Percentiles rank a stretch among this genome's conserved stretches.
These are phyloP conservation scores for Malus sieversii DNA, from an alignment of 306 rosid genomes.

Conservation along the genomic window DNA sequence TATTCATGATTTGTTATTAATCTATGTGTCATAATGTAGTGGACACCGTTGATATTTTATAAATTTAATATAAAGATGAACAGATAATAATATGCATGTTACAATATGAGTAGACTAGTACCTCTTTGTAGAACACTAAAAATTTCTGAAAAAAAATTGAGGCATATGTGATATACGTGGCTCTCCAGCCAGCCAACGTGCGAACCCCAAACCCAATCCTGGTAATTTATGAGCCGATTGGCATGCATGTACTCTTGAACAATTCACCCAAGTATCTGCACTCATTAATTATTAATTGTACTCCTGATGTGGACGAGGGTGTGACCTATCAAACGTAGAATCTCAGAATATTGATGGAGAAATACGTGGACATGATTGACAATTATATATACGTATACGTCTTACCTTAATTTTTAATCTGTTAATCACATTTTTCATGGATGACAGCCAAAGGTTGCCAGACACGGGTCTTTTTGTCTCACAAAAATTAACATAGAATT, in stretches of 20 bases:
- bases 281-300: neutral
- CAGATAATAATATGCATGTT: too few relatives aligned
- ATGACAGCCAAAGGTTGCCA: slow-evolving; percentile 14
- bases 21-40: too few relatives aligned
- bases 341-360: neutral
- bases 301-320: neutral
- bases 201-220: neutral
- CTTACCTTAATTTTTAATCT: too few relatives aligned
- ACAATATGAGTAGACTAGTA: too few relatives aligned
- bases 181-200: neutral
- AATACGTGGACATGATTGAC: neutral
- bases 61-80: too few relatives aligned
- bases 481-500: neutral
- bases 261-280: neutral
- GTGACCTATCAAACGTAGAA: neutral
- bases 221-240: neutral
- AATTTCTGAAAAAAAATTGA: neutral
- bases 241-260: neutral
- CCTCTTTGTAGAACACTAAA: too few relatives aligned
- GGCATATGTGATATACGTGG: neutral
- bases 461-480: slow-evolving; percentile 14
- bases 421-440: neutral
- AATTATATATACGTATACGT: neutral
- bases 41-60: too few relatives aligned
- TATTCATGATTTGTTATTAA: neutral